Evolutionary conservation across 2,329 filamentous ascomycete species (phyloP).

Genomic region (Colletotrichum sojae): DNA sequence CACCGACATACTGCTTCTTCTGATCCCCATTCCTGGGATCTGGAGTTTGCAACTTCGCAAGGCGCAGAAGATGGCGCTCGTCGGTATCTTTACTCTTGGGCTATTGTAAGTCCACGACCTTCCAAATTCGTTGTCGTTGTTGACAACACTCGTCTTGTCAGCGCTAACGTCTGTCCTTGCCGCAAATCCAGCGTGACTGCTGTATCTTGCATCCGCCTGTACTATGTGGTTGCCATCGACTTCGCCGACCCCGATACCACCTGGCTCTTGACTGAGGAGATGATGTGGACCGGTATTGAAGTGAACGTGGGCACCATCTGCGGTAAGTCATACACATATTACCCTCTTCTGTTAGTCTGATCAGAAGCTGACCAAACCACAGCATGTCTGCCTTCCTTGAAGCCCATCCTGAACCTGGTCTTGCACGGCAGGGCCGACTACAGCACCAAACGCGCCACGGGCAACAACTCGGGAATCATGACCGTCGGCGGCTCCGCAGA

Average conservation of each 20-base stretch:
- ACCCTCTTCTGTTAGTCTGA: too few species aligned
- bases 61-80: background rate
- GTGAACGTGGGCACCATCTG: conserved; percentile 43
- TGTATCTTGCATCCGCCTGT: conserved; percentile 41
- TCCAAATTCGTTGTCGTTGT: background rate
- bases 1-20: background rate
- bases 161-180: background rate
- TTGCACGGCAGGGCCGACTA: background rate
- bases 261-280: conserved; percentile 44
- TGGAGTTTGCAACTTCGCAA: background rate
- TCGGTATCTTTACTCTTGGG: background rate
- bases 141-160: too few species aligned
- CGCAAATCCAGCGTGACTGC: conserved; percentile 32
- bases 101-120: background rate
- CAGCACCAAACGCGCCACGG: background rate
- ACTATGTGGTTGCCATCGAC: conserved; percentile 35
- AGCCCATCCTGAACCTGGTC: conserved; percentile 4
- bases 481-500: background rate
- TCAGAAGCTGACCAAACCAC: background rate
- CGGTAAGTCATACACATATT: conserved; percentile 25
- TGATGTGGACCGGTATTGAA: conserved; percentile 44
- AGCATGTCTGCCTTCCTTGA: conserved; percentile 13
- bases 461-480: conserved; percentile 3
- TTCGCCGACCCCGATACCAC: conserved; percentile 44
- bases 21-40: background rate